phyloP scores from a whole-genome alignment of 2,329 filamentous ascomycete genomes.

The Monosporascus sp. region DNA sequence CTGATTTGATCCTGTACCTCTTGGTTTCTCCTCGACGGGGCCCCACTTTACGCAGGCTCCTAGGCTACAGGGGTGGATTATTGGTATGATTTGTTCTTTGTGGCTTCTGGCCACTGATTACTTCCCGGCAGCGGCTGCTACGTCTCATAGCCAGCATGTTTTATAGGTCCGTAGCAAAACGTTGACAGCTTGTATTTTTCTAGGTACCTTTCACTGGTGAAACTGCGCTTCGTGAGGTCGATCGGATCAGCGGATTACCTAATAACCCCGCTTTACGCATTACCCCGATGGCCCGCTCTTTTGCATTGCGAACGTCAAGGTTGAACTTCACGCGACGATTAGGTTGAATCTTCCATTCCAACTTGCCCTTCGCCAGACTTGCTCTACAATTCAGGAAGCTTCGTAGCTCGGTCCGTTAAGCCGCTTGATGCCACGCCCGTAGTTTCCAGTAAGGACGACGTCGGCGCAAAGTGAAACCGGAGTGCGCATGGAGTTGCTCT shows the following conservation, averaged over 20 bases:
- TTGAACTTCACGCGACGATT: no score
- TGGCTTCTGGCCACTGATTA: background rate
- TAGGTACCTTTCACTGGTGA: background rate
- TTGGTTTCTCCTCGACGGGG: background rate
- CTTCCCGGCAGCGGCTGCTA: background rate
- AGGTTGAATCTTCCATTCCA: no score
- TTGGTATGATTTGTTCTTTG: background rate
- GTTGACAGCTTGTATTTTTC: background rate
- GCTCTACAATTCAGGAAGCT: no score
- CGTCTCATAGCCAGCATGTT: background rate
- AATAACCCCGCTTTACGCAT: background rate
- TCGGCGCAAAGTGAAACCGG: no score
- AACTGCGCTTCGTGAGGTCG: background rate
- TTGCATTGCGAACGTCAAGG: no score
- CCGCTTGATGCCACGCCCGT: no score
- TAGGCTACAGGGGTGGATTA: background rate
- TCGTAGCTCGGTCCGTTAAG: no score
- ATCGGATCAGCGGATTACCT: background rate
- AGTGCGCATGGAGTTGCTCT: no score
- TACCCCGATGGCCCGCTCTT: no score
- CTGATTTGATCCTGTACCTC: background rate
- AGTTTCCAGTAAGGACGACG: no score
- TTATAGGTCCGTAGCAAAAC: background rate
- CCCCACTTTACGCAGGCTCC: background rate
- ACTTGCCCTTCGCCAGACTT: no score